Conservation (phyloP, 1,284 basidiomycete genomes). For the Ganoderma multipileum region DNA sequence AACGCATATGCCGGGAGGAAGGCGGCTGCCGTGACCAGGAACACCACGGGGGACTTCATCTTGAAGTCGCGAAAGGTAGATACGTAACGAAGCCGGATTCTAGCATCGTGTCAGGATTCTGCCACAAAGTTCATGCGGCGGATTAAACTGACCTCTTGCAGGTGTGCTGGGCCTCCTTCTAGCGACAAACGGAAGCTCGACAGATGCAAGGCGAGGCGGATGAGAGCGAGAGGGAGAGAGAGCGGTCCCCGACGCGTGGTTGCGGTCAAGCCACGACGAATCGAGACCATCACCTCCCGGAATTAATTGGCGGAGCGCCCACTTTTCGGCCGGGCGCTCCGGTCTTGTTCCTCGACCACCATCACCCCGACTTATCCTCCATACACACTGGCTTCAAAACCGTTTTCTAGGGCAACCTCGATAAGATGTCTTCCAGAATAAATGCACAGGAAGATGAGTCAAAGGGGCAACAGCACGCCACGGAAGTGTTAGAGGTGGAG, state of each 20-base stretch:
- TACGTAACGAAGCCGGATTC: neutral
- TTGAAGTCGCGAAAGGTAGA: neutral
- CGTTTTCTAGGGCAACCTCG: neutral
- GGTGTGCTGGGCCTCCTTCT: no score
- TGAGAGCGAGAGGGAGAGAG: neutral
- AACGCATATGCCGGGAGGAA: conserved; percentile 29
- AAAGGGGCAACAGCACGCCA: conserved; percentile 15
- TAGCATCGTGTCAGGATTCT: neutral
- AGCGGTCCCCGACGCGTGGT: neutral
- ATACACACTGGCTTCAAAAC: neutral
- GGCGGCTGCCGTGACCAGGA: conserved; percentile 21
- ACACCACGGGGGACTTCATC: conserved; percentile 23
- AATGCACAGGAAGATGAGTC: neutral
- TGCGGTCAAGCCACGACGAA: neutral
- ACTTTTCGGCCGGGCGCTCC: neutral
- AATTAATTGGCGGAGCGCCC: neutral
- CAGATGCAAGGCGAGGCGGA: neutral
- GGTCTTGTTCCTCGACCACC: neutral
- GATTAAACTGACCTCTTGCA: neutral
- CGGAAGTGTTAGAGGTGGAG: conserved; percentile 42
- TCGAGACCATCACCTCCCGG: neutral
- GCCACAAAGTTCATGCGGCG: neutral
- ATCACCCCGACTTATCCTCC: neutral
- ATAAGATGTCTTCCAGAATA: neutral
- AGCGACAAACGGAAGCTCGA: neutral